These are phyloP conservation scores for Magnolia changhungtana DNA, from an alignment of 164 flowering plant species.

Conservation along the genomic window DNA sequence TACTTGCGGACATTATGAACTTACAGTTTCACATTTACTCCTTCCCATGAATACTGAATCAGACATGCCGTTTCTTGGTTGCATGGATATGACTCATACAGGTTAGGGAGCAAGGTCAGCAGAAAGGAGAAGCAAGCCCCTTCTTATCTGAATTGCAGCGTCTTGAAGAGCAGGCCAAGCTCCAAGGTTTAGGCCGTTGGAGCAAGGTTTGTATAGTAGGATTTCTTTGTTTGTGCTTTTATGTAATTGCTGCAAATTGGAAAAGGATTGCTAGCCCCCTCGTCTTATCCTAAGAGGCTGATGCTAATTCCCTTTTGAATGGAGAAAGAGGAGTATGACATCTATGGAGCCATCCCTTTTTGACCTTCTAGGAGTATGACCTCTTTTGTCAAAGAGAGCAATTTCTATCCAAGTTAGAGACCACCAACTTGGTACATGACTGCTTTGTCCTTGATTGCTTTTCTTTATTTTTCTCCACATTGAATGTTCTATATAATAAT, in stretches of 20 bases:
- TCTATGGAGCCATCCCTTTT: no score
- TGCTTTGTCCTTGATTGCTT: no score
- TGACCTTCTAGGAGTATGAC: no score
- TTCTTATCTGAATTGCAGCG: constrained; percentile 51
- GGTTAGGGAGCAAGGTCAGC: constrained; percentile 84
- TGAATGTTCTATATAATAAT: no score
- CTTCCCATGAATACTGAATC: not conserved
- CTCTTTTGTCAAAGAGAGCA: no score
- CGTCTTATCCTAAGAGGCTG: no score
- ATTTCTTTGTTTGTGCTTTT: not conserved
- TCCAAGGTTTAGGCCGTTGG: constrained; percentile 87
- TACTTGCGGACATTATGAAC: not conserved
- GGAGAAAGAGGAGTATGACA: no score
- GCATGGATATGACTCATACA: constrained; percentile 20
- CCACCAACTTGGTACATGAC: no score
- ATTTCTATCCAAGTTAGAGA: no score
- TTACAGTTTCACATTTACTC: not conserved
- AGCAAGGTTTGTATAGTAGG: constrained; percentile 49
- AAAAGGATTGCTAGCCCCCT: no score
- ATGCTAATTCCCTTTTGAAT: no score
- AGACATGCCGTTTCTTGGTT: not conserved
- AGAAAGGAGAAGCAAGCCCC: constrained; percentile 77
- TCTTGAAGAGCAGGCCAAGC: constrained; percentile 88
- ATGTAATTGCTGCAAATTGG: not conserved
- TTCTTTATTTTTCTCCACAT: no score